Conservation (phyloP, 495 filamentous ascomycete species). For the Penicillium alfredii region DNA sequence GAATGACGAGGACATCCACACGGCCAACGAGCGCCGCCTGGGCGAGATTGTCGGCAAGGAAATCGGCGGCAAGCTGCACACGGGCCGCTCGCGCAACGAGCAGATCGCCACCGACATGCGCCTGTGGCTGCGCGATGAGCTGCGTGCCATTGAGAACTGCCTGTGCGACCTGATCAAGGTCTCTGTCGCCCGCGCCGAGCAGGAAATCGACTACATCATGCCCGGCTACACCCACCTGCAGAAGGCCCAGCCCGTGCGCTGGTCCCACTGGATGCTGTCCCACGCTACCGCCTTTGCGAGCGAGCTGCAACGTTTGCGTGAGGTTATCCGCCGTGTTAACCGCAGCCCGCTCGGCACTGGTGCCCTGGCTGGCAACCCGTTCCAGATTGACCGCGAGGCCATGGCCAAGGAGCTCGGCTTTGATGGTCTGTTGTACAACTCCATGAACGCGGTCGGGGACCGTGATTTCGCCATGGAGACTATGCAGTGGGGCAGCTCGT, state of each 20-base stretch:
- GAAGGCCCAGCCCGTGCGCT: constrained; percentile 83
- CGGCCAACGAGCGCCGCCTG: constrained; percentile 85
- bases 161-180: constrained; percentile 67
- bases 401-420: constrained; percentile 90
- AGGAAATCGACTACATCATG: constrained; percentile 63
- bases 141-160: constrained; percentile 63
- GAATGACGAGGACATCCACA: constrained; percentile 69
- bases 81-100: constrained; percentile 86
- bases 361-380: constrained; percentile 87
- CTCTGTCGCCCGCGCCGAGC: constrained; percentile 66
- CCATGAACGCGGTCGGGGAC: constrained; percentile 75
- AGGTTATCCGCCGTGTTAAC: constrained; percentile 72
- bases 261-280: constrained; percentile 80
- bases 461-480: constrained; percentile 88
- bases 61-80: constrained; percentile 88
- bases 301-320: constrained; percentile 74
- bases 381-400: constrained; percentile 79
- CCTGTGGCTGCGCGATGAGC: constrained; percentile 77
- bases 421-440: constrained; percentile 74
- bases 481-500: constrained; percentile 79
- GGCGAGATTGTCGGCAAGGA: constrained; percentile 85
- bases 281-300: constrained; percentile 69
- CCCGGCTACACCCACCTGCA: constrained; percentile 84
- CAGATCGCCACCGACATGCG: constrained; percentile 93
- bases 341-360: constrained; percentile 74